A percentile compares a stretch with the other conserved stretches of the same genome.
Conservation (phyloP, 768 basidiomycete genomes). For the Dioszegia hungarica region DNA sequence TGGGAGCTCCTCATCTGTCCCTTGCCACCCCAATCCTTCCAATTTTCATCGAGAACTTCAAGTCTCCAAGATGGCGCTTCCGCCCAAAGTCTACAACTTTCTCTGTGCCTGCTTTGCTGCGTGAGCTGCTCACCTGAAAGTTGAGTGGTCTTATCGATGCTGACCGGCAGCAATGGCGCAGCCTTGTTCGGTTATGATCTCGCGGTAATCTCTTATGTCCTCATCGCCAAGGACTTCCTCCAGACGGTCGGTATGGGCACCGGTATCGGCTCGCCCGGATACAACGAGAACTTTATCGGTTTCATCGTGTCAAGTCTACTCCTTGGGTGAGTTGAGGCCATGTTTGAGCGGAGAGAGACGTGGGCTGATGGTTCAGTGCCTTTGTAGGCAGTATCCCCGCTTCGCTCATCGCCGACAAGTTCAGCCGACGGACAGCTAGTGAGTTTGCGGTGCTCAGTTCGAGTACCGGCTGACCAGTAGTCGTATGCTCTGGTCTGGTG, state of each 20-base stretch:
- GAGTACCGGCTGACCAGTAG: background rate
- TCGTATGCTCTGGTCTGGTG: conserved; percentile 11
- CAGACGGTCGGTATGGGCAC: conserved; percentile 7
- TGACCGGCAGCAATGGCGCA: conserved; percentile 26
- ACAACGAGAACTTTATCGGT: conserved; percentile 30
- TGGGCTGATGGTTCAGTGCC: conserved; percentile 42
- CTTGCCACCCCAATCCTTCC: too few relatives aligned
- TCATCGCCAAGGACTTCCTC: conserved; percentile 36
- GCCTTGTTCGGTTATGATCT: conserved; percentile 41
- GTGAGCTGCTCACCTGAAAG: too few relatives aligned
- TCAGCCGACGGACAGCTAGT: conserved; percentile 20
- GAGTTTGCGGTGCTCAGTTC: background rate
- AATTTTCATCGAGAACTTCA: too few relatives aligned
- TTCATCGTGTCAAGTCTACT: conserved; percentile 42
- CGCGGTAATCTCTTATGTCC: conserved; percentile 44
- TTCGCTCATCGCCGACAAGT: conserved; percentile 52
- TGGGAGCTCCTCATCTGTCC: too few relatives aligned
- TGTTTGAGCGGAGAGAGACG: background rate
- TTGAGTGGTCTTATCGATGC: too few relatives aligned
- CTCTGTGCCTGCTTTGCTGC: conserved; percentile 40
- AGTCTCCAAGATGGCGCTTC: conserved; percentile 14
- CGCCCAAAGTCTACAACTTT: conserved; percentile 36
- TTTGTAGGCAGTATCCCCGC: conserved; percentile 32
- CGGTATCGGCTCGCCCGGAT: background rate
- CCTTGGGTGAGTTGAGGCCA: conserved; percentile 26